Base-by-base conservation (phyloP, 805 yeast genomes). In the Wickerhamiella brachini region DNA sequence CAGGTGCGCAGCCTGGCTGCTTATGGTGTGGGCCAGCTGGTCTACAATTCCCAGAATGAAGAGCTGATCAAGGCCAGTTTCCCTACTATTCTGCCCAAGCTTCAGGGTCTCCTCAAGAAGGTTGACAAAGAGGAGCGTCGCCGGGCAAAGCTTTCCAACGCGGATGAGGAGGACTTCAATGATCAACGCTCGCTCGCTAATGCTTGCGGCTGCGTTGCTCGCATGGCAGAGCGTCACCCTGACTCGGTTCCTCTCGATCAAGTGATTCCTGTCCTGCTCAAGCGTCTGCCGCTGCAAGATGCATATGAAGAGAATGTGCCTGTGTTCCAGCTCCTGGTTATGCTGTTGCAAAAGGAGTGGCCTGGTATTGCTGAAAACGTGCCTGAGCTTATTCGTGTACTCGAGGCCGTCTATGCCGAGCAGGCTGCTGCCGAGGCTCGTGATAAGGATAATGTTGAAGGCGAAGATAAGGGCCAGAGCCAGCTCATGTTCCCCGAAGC, bases 191-290 rank as follows among this genome's bases (percentile, higher is more conserved):
- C 94, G 5, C 79, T 78, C 59, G 96, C 97, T 54, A 93, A 93
- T 67, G 95, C 95, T 4, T 83, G 93, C 67, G 98, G 98, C 44
- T 93, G 97, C 76, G 95, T 89, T 52, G 89, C 95, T 17, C 80
- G 98, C 69, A 75, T 93, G 85, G 77, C 85, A 13, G 71, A 85
- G 66, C 81, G 83, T 64, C 77, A 84, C 65, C 80, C 78, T 60
- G 70, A 68, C 39, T 56, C 59, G 17, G 76, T 83, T 38, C 97
- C 97, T 54, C 68, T 87, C 57, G 79, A 76, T 53, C 88, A 80
- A 51, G 78, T 90, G 44, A 71, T 84, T 21, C 94, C 95, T 48
- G 77, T 74, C 22, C 73, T 93, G 62, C 71, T 89, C 55, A 70
- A 74, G 48, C 90, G 84, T 61, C 75, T 93, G 63, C 98, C 98